Evolutionary conservation across 345 rosid species (phyloP), one percentile per base, ranked within the genome.

Genomic region (Salix purpurea): DNA sequence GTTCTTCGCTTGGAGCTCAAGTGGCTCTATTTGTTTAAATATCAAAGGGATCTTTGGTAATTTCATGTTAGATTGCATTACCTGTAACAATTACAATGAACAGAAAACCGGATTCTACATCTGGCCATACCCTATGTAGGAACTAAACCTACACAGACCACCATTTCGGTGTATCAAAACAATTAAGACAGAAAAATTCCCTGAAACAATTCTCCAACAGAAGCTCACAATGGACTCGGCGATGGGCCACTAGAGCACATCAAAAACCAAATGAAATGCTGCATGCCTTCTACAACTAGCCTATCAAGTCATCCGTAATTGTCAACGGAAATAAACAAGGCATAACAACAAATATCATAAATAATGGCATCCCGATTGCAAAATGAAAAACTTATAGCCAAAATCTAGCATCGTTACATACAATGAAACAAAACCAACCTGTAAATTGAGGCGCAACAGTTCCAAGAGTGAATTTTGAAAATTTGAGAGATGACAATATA

Each of bases 391-490:
- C 24, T 12, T 14, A 67, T 19, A 65, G 48, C 15, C 24, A 36
- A 42, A 69, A 39, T 44, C 28, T 40, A 62, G 16, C 18, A 30
- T 12, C 24, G 32, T 70, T 11, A 2, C 23, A 46, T 50, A n/a
- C 19, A 46, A 74, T 15, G 46, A 67, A 74, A 48, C 1, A 61
- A 73, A 83, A 86, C 88, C 69, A 77, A 94, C 99, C 99, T 85
- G 99, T 96, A 70, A 96, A 96, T 69, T 96, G 98, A n/a, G 99
- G 99, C 26, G 98, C 98, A 80, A 96, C 97, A 1, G 99, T 92
- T 36, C 99, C 99, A 4, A 96, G 98, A 82, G 98, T 94, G 37
- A 96, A 89, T 88, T 84, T 96, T 80, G 99, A 96, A 82, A 93
- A 94, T 44, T 88, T 96, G 46, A 96, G 89, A 70, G 99, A 94